Evolutionary conservation across 495 filamentous ascomycete species (phyloP).

Genomic region (Cetradonia linearis): DNA sequence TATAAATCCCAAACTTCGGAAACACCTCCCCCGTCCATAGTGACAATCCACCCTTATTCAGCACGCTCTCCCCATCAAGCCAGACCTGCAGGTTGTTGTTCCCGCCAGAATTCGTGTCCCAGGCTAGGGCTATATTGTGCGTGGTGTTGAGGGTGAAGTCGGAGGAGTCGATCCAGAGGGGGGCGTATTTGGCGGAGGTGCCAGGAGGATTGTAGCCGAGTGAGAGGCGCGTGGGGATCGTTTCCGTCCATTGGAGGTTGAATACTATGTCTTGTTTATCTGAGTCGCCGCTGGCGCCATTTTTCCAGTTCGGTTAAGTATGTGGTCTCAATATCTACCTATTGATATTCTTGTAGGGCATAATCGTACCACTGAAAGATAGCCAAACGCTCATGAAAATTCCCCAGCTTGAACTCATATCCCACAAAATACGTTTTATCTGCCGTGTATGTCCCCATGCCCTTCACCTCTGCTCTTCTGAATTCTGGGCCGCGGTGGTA

Average conservation of each 20-base stretch:
- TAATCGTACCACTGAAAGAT: conserved; percentile 29
- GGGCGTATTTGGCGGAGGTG: conserved; percentile 3
- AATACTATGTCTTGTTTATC: conserved; percentile 29
- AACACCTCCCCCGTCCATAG: conserved; percentile 28
- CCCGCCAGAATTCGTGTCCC: conserved; percentile 27
- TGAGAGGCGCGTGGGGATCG: conserved; percentile 18
- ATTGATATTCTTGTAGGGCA: neutral
- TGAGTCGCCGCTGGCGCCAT: conserved; percentile 16
- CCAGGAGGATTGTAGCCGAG: conserved; percentile 28
- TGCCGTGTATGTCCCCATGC: conserved; percentile 17
- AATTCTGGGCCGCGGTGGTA: conserved; percentile 29
- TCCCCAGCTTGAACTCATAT: conserved; percentile 26
- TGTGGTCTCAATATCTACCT: neutral
- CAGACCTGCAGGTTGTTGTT: conserved; percentile 26
- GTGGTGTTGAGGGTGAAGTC: conserved; percentile 11
- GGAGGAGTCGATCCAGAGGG: conserved; percentile 25
- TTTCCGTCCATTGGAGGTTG: conserved; percentile 24
- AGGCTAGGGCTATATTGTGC: conserved; percentile 25
- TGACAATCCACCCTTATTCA: conserved; percentile 22
- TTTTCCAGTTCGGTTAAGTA: neutral
- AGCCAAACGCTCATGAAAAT: conserved; percentile 22
- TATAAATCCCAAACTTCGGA: conserved; percentile 30
- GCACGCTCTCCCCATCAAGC: conserved; percentile 22
- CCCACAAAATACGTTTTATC: conserved; percentile 31
- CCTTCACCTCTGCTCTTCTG: conserved; percentile 29